Percentiles rank a stretch among this genome's conserved stretches.
Conservation (phyloP, 768 basidiomycete species). For the Leucogyrophana mollusca region DNA sequence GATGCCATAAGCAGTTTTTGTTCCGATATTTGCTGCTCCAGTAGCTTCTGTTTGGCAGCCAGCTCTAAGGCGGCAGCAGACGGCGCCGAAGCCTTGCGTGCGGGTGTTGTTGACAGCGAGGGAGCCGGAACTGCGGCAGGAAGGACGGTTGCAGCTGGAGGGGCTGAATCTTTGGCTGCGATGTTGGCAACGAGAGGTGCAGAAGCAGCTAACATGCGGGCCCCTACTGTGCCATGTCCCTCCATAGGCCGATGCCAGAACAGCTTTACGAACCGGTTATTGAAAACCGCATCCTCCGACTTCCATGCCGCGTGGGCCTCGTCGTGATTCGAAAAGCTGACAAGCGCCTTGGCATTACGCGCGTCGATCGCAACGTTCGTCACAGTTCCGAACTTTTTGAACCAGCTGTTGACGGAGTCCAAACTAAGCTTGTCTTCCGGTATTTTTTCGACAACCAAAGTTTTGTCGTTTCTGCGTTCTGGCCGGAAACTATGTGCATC, state of each 20-base stretch:
- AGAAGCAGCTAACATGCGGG: constrained; percentile 77
- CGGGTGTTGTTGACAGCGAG: constrained; percentile 19
- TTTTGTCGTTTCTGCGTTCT: constrained; percentile 69
- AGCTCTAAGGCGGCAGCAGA: constrained; percentile 46
- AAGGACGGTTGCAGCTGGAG: constrained; percentile 10
- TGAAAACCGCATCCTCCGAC: constrained; percentile 92
- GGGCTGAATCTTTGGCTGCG: constrained; percentile 30
- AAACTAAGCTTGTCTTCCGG: constrained; percentile 80
- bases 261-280: constrained; percentile 91
- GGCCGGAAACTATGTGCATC: constrained; percentile 68
- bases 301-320: constrained; percentile 91
- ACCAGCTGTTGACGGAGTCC: constrained; percentile 81
- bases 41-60: constrained; percentile 70
- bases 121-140: constrained; percentile 22
- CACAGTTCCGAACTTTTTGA: constrained; percentile 89
- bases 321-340: constrained; percentile 80
- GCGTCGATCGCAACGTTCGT: constrained; percentile 89
- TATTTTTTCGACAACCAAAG: constrained; percentile 92
- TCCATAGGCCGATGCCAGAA: constrained; percentile 96
- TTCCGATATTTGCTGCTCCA: constrained; percentile 83
- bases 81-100: constrained; percentile 37
- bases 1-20: constrained; percentile 84
- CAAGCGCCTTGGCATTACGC: constrained; percentile 73
- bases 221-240: constrained; percentile 80
- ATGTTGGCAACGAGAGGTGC: constrained; percentile 74